Conservation (phyloP, 805 yeast genomes). For the Schwanniomyces polymorphus region DNA sequence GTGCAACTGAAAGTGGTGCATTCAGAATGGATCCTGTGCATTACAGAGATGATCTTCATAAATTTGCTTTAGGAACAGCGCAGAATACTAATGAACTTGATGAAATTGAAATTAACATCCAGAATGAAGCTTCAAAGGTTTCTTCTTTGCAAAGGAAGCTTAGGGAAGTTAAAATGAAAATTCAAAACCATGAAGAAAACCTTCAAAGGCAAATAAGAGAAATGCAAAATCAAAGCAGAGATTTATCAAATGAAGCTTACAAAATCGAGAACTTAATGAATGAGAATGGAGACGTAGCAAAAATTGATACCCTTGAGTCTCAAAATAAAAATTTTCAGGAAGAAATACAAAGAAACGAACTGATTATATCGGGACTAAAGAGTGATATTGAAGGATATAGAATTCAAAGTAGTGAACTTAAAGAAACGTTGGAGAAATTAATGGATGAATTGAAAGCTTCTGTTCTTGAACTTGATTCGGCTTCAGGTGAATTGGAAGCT, state of each 20-base stretch:
- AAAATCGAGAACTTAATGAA: slow-evolving; percentile 38
- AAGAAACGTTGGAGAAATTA: slow-evolving; percentile 4
- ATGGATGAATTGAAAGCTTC: slow-evolving; percentile 15
- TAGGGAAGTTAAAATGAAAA: slow-evolving; percentile 10
- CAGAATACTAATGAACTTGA: slow-evolving; percentile 11
- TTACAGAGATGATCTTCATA: slow-evolving; percentile 33
- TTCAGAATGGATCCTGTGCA: slow-evolving; percentile 55
- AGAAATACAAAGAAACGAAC: slow-evolving; percentile 25
- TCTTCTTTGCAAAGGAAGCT: slow-evolving; percentile 14
- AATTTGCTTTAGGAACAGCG: slow-evolving; percentile 23
- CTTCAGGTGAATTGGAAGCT: slow-evolving; percentile 10
- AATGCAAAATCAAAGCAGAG: slow-evolving; percentile 7
- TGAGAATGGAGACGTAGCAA: slow-evolving; percentile 47
- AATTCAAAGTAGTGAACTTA: slow-evolving; percentile 1
- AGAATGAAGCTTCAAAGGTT: slow-evolving; percentile 11
- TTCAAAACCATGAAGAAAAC: slow-evolving; percentile 12
- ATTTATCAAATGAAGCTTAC: slow-evolving; percentile 21
- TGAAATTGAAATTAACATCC: slow-evolving; percentile 15
- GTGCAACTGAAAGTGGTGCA: slow-evolving; percentile 40
- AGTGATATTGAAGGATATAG: slow-evolving; percentile 18
- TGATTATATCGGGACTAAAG: slow-evolving; percentile 26
- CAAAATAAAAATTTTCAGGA: slow-evolving; percentile 28
- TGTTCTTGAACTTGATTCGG: slow-evolving; percentile 13
- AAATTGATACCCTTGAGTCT: slow-evolving; percentile 32
- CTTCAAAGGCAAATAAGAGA: slow-evolving; percentile 11